Evolutionary conservation across 2,329 filamentous ascomycete genomes (phyloP), one percentile per base, ranked within the genome.

Genomic region (Eurotiales sp.): DNA sequence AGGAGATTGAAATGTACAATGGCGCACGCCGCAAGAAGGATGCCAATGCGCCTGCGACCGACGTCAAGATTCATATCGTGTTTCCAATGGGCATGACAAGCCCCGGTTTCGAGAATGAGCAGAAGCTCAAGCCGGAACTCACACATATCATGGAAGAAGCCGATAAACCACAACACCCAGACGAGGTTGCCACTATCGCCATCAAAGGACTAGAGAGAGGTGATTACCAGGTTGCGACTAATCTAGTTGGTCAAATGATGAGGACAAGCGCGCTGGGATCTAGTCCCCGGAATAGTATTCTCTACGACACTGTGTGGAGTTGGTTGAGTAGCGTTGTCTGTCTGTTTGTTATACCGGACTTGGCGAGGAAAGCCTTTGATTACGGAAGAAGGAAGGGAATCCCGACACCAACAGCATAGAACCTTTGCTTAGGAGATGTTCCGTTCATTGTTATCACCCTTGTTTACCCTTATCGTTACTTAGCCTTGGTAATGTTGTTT

Each of bases 1-100:
- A 92, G 64, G 93, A 99, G 72, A 75, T 95, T 39, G 77, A 90
- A 61, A 75, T 96, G 46, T 99, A 97, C 75, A 90, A 91, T 40
- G 86, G 81, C 39, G 76, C 79, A 17, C 72, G 77, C 8, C 67
- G 67, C 29, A 70, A 71, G 27, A 61, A 69, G 30, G 61, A 70
- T 2, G 57, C 60, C 14, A 59, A 61, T 8, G 72, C 74, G 1
- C 76, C 77, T 0, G 69, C 86, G 48, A 81, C 86, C 39, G 80
- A 84, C 53, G 85, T 97, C 49, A 83, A 87, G 60, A 77, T 96
- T 17, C 89, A 95, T 63, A 80, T 89, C 37, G 82, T 97, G 11
- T 88, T 85, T 61, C 93, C 93, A 0, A 92, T 87, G 48, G 89
- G 87, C 2, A 97, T 99, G 57, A 77, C 83, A 12, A 85, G 81